A percentile compares a stretch with the other conserved stretches of the same genome.
Conservation (phyloP, 192 early-diverging fungal species). For the Backusella psychrophila region DNA sequence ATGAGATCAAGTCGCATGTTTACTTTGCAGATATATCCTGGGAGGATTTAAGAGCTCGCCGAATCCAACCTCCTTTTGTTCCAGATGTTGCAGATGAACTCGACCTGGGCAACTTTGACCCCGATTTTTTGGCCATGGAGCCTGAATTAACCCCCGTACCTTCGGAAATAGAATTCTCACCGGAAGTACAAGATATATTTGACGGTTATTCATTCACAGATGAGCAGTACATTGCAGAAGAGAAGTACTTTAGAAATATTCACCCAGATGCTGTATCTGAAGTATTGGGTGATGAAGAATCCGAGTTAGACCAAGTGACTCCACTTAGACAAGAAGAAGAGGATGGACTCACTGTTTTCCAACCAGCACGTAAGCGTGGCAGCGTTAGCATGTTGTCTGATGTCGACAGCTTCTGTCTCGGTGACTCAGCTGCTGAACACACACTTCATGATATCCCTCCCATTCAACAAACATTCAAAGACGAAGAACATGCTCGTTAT, state of each 20-base stretch:
- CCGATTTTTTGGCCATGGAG: slow-evolving; percentile 48
- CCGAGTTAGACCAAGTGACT: neutral
- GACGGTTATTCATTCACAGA: slow-evolving; percentile 37
- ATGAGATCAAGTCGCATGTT: slow-evolving; percentile 69
- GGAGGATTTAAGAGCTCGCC: slow-evolving; percentile 62
- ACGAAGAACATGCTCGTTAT: slow-evolving; percentile 4
- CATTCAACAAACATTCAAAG: neutral
- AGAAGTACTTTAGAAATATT: neutral
- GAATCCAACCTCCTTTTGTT: slow-evolving; percentile 61
- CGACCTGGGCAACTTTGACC: slow-evolving; percentile 57
- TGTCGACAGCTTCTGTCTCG: slow-evolving; percentile 15
- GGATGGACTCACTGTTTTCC: slow-evolving; percentile 1
- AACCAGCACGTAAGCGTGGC: slow-evolving; percentile 29
- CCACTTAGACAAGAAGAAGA: neutral
- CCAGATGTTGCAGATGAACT: slow-evolving; percentile 49
- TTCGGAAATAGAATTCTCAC: slow-evolving; percentile 24
- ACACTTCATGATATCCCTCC: neutral
- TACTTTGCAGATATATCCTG: slow-evolving; percentile 75
- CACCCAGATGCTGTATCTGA: neutral
- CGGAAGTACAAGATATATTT: slow-evolving; percentile 35
- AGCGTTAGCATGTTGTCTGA: slow-evolving; percentile 37
- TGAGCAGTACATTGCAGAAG: neutral
- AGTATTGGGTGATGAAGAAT: slow-evolving; percentile 30
- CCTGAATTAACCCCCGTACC: slow-evolving; percentile 36
- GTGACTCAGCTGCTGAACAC: neutral